Conservation (phyloP, 1,284 basidiomycete genomes). For the Cronartium quercuum region DNA sequence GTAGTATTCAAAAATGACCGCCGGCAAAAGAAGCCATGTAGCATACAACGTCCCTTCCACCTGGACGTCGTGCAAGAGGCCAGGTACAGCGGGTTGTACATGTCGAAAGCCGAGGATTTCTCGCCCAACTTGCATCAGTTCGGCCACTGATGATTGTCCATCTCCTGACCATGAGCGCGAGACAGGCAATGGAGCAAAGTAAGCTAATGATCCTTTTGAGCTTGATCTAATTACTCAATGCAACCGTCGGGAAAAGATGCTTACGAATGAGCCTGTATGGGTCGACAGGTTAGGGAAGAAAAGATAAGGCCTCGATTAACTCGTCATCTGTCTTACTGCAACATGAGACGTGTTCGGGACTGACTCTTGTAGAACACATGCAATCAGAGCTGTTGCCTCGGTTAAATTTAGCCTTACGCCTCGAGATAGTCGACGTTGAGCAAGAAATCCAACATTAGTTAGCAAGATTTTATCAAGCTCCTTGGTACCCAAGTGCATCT, state of each 20-base stretch:
- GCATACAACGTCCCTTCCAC: slow-evolving; percentile 76
- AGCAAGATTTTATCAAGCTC: slow-evolving; percentile 47
- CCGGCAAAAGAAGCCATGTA: slow-evolving; percentile 53
- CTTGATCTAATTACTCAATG: too few relatives aligned
- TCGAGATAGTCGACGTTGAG: slow-evolving; percentile 87
- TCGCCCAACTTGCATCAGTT: slow-evolving; percentile 89
- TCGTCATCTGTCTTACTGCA: background rate
- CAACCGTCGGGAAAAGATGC: too few relatives aligned
- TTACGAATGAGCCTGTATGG: background rate
- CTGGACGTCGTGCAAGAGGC: slow-evolving; percentile 64
- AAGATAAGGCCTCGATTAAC: too few relatives aligned
- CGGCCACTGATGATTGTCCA: slow-evolving; percentile 76
- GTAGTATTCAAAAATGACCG: background rate
- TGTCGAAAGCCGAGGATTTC: slow-evolving; percentile 78
- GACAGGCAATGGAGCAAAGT: background rate
- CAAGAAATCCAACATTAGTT: slow-evolving; percentile 68
- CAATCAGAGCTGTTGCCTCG: slow-evolving; percentile 84
- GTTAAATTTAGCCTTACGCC: slow-evolving; percentile 78
- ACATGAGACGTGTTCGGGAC: background rate
- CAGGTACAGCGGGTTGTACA: slow-evolving; percentile 63
- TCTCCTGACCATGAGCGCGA: slow-evolving; percentile 67
- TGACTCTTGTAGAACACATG: slow-evolving; percentile 79
- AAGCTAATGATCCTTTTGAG: background rate
- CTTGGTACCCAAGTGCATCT: slow-evolving; percentile 35
- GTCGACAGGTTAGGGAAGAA: too few relatives aligned